Base-by-base conservation (phyloP, 495 filamentous ascomycete species). In the Penicillium psychrofluorescens region DNA sequence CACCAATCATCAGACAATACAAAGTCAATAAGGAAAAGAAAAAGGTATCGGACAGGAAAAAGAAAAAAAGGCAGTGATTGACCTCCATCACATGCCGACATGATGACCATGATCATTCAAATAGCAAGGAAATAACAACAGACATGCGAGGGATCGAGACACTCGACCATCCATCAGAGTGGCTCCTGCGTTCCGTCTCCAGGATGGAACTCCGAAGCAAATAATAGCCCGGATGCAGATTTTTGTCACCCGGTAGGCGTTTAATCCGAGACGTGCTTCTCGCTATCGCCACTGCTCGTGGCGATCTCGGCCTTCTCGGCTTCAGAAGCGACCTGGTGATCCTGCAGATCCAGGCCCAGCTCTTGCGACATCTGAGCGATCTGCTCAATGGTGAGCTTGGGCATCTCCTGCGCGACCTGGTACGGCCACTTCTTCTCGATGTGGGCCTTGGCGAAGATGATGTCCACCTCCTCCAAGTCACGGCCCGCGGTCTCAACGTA, bases 381-480 rank as follows among this genome's bases (percentile, higher is more conserved):
- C 46, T 68, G 52, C n/a, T 48, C 55, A 22, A 55, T 29, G 29
- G 47, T 47, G 42, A 68, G 65, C 65, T 68, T 68, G 43, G 65
- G 65, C 46, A 68, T 12, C 29, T 59, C 38, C 7, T 58, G 36
- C 9, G 63, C 65, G 28, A 66, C 53, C 50, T 51, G 41, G 59
- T 54, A 66, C 15, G 62, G 47, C 60, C 60, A 64, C 47, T 64
- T 67, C 44, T 54, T 52, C 56, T 68, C 65, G 9, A 67, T 13
- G 45, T 67, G 60, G 35, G 62, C 64, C 61, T 67, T 70, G 48
- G 66, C 64, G 54, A 63, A 68, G 54, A 68, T 68, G 22, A 68
- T 52, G 30, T 90, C 86, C 38, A 88, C 81, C 57, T 88, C 85
- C 53, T 90, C 85, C 9, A 90, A 75, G 13, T 79, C 80, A 44